Evolutionary conservation across 805 yeast genomes (phyloP).

Genomic region (Starmerella scarabaei): DNA sequence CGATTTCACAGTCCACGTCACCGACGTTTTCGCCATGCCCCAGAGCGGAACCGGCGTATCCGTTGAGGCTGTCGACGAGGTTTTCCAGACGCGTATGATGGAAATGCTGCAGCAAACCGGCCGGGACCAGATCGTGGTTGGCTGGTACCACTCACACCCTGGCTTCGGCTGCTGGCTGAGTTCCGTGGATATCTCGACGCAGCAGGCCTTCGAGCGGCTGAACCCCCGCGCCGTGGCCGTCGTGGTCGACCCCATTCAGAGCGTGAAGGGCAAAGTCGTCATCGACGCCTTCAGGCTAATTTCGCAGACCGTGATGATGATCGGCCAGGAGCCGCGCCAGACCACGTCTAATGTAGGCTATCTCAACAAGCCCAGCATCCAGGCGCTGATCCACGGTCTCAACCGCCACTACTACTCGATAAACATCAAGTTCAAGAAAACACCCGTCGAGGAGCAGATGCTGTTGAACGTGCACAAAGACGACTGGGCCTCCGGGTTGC

Average conservation of each 20-base stretch:
- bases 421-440: constrained; percentile 87
- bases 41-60: constrained; percentile 92
- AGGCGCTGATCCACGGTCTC: constrained; percentile 91
- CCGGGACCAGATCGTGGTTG: constrained; percentile 98
- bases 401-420: constrained; percentile 94
- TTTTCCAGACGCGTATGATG: constrained; percentile 98
- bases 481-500: constrained; percentile 89
- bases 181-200: constrained; percentile 93
- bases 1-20: constrained; percentile 91
- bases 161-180: constrained; percentile 99
- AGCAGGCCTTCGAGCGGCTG: constrained; percentile 92
- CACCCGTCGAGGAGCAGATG: constrained; percentile 87
- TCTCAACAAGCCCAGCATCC: constrained; percentile 89
- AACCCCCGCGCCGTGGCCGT: constrained; percentile 96
- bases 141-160: constrained; percentile 99
- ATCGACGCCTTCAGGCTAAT: constrained; percentile 95
- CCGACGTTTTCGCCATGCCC: constrained; percentile 99
- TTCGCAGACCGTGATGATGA: constrained; percentile 73
- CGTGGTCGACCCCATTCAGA: constrained; percentile 95
- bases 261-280: constrained; percentile 96
- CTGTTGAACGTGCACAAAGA: constrained; percentile 84
- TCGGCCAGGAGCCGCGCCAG: constrained; percentile 96
- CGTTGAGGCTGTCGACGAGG: constrained; percentile 98
- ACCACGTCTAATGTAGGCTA: constrained; percentile 93
- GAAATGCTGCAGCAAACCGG: constrained; percentile 98